Evolutionary conservation across 164 flowering plant genomes (phyloP), one percentile per base, ranked within the genome.

Genomic region (Liriodendron chinense): DNA sequence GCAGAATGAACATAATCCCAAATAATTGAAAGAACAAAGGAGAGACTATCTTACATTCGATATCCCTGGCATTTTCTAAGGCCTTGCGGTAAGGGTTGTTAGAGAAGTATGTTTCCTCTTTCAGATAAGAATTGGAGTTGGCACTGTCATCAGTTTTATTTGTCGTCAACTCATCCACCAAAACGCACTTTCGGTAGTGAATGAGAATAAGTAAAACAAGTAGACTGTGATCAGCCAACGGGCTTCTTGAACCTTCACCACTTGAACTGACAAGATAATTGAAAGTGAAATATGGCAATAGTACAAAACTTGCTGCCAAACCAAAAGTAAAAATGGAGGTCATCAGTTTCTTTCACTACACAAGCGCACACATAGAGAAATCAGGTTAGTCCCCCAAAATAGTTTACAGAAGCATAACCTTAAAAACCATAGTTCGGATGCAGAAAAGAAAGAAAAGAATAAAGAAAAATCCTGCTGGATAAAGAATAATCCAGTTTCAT

Each of bases 31-130:
- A 25, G 20, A 1, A 43, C 25, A 66, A 72, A 10, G 5, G 43
- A 28, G 72, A 68, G 3, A 50, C 25, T 74, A 74, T 76, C 91
- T 87, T 79, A 96, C 99, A 90, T 84, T 96, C 97, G 78, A 90
- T 78, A 83, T 96, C 97, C 75, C 87, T 84, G 47, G 94, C 94
- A 88, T 86, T 92, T 81, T 87, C 93, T 70, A 96, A 81, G 67
- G 96, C 89, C 82, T 85, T 90, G 89, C 83, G 81, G 77, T 83
- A 96, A 63, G 97, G 93, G 68, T 96, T 96, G 26, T 83, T 92
- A 28, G 81, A 79, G 79, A 94, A 92, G 75, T 79, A 71, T 25
- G 86, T 74, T 69, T 72, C 84, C 65, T 79, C 87, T 80, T 86
- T 92, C 53, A 76, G 70, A 68, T 83, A 73, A 75, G 89, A 78